Evolutionary conservation across 257 asterid species (phyloP).

Genomic region (Nicotiana noctiflora): DNA sequence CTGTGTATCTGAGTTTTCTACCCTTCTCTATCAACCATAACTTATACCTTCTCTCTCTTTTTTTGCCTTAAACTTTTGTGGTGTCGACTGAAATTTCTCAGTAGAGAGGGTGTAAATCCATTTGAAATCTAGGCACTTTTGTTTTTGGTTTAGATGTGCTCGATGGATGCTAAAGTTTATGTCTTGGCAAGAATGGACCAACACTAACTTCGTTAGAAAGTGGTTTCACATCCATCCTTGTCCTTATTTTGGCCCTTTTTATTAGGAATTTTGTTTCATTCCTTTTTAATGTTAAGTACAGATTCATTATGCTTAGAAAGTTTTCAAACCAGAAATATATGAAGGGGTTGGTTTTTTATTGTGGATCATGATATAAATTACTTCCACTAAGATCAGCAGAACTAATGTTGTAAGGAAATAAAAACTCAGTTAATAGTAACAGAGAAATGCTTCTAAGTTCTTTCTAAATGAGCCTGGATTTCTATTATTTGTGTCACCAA

Average conservation of each 20-base stretch:
- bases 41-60: background rate
- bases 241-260: background rate
- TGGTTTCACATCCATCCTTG: background rate
- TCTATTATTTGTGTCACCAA: background rate
- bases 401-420: background rate
- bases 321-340: background rate
- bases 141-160: background rate
- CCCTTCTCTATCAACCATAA: background rate
- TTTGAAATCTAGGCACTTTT: background rate
- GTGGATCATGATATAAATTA: background rate
- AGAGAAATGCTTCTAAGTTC: background rate
- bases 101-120: background rate
- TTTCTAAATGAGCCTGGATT: background rate
- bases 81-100: background rate
- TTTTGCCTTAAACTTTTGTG: background rate
- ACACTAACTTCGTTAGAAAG: background rate
- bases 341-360: background rate
- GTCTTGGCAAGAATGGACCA: background rate
- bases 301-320: background rate
- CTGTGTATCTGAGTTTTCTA: background rate
- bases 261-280: background rate
- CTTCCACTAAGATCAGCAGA: background rate
- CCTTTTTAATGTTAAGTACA: background rate
- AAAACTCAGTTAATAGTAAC: background rate
- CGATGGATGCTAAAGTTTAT: background rate